These are phyloP conservation scores for Pholiota microspora DNA, from an alignment of 768 basidiomycete genomes.

Conservation along the genomic window DNA sequence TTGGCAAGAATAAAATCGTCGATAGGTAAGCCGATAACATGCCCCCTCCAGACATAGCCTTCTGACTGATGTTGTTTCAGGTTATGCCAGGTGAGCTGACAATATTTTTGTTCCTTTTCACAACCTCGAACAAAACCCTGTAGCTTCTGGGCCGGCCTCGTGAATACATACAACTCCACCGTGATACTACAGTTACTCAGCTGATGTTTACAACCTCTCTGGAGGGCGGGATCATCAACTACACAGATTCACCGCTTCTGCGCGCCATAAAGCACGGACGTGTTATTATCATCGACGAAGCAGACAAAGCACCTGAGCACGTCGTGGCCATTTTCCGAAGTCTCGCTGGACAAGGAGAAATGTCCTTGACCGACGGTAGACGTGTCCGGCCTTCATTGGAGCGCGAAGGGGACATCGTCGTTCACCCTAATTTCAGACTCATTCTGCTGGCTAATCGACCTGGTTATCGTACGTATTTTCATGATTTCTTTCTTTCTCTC, in stretches of 20 bases:
- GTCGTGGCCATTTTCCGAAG: constrained; percentile 72
- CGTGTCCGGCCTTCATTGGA: constrained; percentile 46
- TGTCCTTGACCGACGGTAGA: constrained; percentile 63
- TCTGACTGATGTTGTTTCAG: constrained; percentile 16
- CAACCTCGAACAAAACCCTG: background rate
- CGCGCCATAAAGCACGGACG: constrained; percentile 60
- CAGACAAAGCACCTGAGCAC: constrained; percentile 72
- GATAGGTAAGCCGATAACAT: constrained; percentile 41
- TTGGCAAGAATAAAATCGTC: constrained; percentile 71
- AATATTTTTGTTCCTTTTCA: background rate
- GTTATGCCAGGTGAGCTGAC: constrained; percentile 55
- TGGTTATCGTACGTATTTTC: constrained; percentile 55
- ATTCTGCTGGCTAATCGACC: constrained; percentile 66
- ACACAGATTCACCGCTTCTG: constrained; percentile 65
- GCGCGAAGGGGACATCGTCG: constrained; percentile 52
- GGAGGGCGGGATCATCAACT: constrained; percentile 54
- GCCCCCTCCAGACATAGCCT: too few relatives aligned
- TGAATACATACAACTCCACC: constrained; percentile 70
- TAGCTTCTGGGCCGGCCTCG: constrained; percentile 59
- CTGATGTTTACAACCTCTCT: constrained; percentile 68
- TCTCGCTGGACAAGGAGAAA: constrained; percentile 61
- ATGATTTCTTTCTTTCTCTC: background rate
- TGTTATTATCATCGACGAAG: constrained; percentile 69
- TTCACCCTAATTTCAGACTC: constrained; percentile 64
- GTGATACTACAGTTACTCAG: constrained; percentile 70